Base-by-base conservation (phyloP, 2,329 filamentous ascomycete species). In the Colletotrichum sp. region DNA sequence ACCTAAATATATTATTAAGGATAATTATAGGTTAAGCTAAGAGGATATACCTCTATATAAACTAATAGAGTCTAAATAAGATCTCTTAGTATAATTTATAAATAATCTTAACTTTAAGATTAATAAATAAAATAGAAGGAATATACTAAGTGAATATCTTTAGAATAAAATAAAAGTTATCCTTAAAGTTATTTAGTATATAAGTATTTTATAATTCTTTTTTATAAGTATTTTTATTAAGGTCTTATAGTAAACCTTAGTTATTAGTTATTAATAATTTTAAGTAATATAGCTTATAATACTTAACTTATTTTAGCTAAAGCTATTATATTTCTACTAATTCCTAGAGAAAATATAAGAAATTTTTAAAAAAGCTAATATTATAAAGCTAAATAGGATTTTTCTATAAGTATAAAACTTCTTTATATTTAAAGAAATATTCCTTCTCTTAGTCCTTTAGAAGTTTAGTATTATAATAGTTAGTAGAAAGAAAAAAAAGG, bases 201-300 rank as follows among this genome's bases (percentile, higher is more conserved):
- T 52, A 52, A 52, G 2, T n/a, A n/a, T 52, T 52, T 10, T 52
- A 52, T 52, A 21, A n/a, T 1, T 52, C 5, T 52, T n/a, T 18
- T 0, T 18, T 3, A 0, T 52, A 18, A 5, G 6, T 34, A 34
- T 52, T 5, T 2, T 15, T 34, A 52, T 10, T 52, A 5, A 34
- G 0, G 13, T 15, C 0, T n/a, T 52, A 52, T 18, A 52, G 0
- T n/a, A 21, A n/a, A 52, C 8, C 1, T 52, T 52, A 52, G 0
- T 52, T n/a, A n/a, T 52, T 52, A 52, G 10, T 52, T 52, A n/a
- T 1, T n/a, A n/a, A 52, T n/a, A n/a, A 12, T 52, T 52, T 1
- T 52, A 52, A 10, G 10, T 52, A n/a, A 52, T n/a, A 34, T 34
- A 34, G 6, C 13, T 34, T 34, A 15, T 34, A 34, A 34, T 34